These are phyloP conservation scores for Calvatia gigantea DNA, from an alignment of 768 basidiomycete genomes.

Conservation along the genomic window DNA sequence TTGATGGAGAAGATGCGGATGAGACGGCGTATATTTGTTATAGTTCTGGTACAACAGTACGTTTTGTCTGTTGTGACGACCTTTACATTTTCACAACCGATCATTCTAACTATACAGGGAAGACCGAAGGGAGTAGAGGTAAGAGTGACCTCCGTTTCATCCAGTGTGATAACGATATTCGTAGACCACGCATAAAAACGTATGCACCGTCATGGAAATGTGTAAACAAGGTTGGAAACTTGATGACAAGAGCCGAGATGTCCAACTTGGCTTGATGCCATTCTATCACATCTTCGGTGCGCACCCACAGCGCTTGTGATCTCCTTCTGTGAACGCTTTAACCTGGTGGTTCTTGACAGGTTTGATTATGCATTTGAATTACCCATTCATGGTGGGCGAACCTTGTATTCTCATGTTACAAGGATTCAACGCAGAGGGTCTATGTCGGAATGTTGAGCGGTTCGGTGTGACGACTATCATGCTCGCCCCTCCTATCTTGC, in stretches of 20 bases:
- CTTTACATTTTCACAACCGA: background rate
- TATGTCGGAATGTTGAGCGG: constrained; percentile 48
- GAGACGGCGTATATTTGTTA: constrained; percentile 25
- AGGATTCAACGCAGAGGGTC: constrained; percentile 47
- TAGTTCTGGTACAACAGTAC: constrained; percentile 45
- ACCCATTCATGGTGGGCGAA: constrained; percentile 36
- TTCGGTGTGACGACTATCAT: constrained; percentile 45
- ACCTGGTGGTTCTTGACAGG: constrained; percentile 19
- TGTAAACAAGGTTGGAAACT: constrained; percentile 28
- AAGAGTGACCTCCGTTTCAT: background rate
- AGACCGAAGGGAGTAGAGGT: constrained; percentile 46
- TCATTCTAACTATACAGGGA: constrained; percentile 24
- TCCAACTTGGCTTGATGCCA: constrained; percentile 49
- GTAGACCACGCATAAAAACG: constrained; percentile 48
- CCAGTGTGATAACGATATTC: background rate
- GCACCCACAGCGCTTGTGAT: background rate
- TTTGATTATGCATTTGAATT: constrained; percentile 38
- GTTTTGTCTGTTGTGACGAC: too few relatives aligned
- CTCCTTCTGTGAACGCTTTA: background rate
- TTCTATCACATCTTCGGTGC: constrained; percentile 25
- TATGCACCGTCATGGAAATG: constrained; percentile 43
- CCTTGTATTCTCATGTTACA: constrained; percentile 44
- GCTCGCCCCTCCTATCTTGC: constrained; percentile 64
- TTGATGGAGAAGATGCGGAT: constrained; percentile 18
- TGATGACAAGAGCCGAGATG: constrained; percentile 33